These are phyloP conservation scores for Talaromyces sp. DNA, from an alignment of 2,329 filamentous ascomycete genomes.

Conservation along the genomic window DNA sequence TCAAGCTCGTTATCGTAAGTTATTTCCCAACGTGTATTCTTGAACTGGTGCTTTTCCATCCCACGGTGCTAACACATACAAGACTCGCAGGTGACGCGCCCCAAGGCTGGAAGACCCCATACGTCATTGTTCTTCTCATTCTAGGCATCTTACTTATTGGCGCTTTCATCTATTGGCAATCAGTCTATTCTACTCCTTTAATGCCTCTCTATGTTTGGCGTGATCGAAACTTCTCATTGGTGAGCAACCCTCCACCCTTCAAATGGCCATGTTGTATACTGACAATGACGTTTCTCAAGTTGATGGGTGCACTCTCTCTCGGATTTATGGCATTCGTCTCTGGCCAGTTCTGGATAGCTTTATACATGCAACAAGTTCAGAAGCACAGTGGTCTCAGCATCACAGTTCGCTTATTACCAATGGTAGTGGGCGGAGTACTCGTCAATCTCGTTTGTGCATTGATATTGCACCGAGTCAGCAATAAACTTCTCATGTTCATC, in stretches of 20 bases:
- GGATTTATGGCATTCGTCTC: slow-evolving; percentile 63
- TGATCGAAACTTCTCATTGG: slow-evolving; percentile 63
- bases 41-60: background rate
- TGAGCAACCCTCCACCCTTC: slow-evolving; percentile 30
- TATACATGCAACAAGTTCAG: slow-evolving; percentile 62
- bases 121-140: slow-evolving; percentile 61
- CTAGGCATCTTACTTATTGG: slow-evolving; percentile 56
- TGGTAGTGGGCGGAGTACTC: slow-evolving; percentile 60
- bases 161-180: slow-evolving; percentile 63
- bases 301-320: slow-evolving; percentile 56
- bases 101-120: slow-evolving; percentile 60
- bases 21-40: background rate
- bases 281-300: slow-evolving; percentile 30
- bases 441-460: slow-evolving; percentile 63
- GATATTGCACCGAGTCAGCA: slow-evolving; percentile 62
- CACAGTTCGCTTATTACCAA: slow-evolving; percentile 63
- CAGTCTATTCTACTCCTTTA: slow-evolving; percentile 48
- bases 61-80: background rate
- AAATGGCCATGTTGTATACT: background rate
- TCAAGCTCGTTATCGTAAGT: slow-evolving; percentile 57
- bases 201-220: slow-evolving; percentile 57
- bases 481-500: slow-evolving; percentile 59
- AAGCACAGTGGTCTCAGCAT: slow-evolving; percentile 55
- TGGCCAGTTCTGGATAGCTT: slow-evolving; percentile 60
- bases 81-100: slow-evolving; percentile 54